A percentile compares a stretch with the other conserved stretches of the same genome.
Evolutionary conservation across 331 rosid species (phyloP).

Genomic region (Rosa hybrid): DNA sequence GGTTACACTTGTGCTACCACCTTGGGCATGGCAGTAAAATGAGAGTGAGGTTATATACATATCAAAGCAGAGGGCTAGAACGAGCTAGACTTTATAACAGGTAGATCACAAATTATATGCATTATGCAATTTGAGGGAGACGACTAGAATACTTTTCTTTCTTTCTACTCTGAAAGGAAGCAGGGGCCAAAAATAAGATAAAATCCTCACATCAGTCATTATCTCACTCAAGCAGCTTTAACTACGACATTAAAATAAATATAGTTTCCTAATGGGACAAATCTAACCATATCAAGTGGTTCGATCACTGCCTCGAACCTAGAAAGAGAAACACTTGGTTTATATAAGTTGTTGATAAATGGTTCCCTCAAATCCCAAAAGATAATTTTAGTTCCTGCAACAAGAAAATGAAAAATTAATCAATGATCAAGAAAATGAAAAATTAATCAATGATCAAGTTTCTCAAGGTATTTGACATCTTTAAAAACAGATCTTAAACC

Average conservation of each 20-base stretch:
- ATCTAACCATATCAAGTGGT: constrained; percentile 79
- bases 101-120: background rate
- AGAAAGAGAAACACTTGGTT: constrained; percentile 70
- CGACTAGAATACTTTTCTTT: background rate
- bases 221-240: constrained; percentile 14
- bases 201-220: background rate
- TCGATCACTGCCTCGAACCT: constrained; percentile 84
- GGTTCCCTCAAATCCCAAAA: constrained; percentile 94
- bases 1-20: background rate
- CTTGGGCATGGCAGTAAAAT: background rate
- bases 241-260: constrained; percentile 19
- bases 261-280: constrained; percentile 23
- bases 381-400: constrained; percentile 93
- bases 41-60: background rate
- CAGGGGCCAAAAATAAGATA: background rate
- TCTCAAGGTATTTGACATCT: constrained; percentile 18
- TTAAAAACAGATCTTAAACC: background rate
- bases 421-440: background rate
- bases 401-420: constrained; percentile 20
- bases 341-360: constrained; percentile 77
- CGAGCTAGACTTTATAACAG: background rate
- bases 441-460: constrained; percentile 16
- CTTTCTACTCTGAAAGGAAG: background rate
- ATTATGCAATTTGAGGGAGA: background rate
- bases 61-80: background rate